A percentile compares a stretch with the other conserved stretches of the same genome.
phyloP scores from a whole-genome alignment of 768 basidiomycete species.

The Lactarius akahatsu region DNA sequence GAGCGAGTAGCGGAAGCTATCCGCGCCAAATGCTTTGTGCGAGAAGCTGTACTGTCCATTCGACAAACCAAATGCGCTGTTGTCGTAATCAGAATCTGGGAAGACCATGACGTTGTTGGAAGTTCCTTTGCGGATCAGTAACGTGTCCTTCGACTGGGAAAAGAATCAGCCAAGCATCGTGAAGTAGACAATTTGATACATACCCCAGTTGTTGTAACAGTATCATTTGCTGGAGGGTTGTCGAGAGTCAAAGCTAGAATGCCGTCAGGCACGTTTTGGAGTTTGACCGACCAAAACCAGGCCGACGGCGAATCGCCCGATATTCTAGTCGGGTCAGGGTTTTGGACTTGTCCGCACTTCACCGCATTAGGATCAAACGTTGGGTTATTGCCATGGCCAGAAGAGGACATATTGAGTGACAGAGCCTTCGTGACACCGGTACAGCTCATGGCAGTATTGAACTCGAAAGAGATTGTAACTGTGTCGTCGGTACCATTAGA shows the following conservation, averaged over 20 bases:
- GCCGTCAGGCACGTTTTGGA: constrained; percentile 77
- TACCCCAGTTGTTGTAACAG: constrained; percentile 56
- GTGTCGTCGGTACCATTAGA: constrained; percentile 51
- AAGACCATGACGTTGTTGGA: constrained; percentile 82
- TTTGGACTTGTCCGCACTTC: constrained; percentile 49
- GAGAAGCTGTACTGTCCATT: constrained; percentile 71
- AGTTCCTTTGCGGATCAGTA: constrained; percentile 78
- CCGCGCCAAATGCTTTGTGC: constrained; percentile 84
- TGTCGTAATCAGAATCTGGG: constrained; percentile 77
- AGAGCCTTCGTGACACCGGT: constrained; percentile 60
- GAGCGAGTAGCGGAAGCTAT: constrained; percentile 82
- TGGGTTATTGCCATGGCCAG: constrained; percentile 58
- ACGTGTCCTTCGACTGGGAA: constrained; percentile 62
- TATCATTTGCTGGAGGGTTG: constrained; percentile 47
- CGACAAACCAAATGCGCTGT: constrained; percentile 52
- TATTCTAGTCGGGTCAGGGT: constrained; percentile 50
- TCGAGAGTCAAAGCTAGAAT: constrained; percentile 70
- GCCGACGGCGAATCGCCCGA: constrained; percentile 54
- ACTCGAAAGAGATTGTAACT: constrained; percentile 73
- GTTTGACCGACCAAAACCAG: constrained; percentile 75
- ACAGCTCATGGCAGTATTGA: constrained; percentile 77
- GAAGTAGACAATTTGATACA: constrained; percentile 19
- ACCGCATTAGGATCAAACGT: constrained; percentile 46
- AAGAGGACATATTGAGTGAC: constrained; percentile 66
- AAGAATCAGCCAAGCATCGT: not conserved